phyloP scores from a whole-genome alignment of 352 stramenopile genomes.

The Phytophthora ohioensis region DNA sequence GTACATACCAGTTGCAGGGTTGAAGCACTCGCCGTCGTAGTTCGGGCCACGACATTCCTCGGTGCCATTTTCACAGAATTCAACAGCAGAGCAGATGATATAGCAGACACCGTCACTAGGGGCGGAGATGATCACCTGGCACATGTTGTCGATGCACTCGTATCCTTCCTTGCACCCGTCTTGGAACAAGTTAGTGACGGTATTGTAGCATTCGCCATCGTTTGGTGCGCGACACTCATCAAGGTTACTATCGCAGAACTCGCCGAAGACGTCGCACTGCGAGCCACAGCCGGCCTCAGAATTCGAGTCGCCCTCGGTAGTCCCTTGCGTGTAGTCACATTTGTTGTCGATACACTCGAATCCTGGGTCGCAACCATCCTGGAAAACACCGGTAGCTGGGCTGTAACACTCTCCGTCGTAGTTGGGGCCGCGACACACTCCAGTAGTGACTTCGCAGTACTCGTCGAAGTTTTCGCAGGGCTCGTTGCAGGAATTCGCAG shows the following conservation, averaged over 20 bases:
- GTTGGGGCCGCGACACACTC: constrained; percentile 16
- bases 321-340: constrained; percentile 21
- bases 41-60: constrained; percentile 32
- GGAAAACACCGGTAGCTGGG: constrained; percentile 20
- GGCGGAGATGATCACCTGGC: constrained; percentile 7
- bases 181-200: constrained; percentile 14
- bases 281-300: constrained; percentile 5
- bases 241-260: constrained; percentile 14
- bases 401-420: constrained; percentile 28
- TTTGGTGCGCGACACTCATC: constrained; percentile 16
- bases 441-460: constrained; percentile 38
- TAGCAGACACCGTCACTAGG: constrained; percentile 18
- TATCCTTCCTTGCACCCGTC: constrained; percentile 14
- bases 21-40: constrained; percentile 44
- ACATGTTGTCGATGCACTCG: constrained; percentile 24
- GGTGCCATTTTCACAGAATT: constrained; percentile 42
- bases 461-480: constrained; percentile 32
- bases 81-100: constrained; percentile 27
- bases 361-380: constrained; percentile 25
- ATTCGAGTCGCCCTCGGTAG: neutral
- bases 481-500: constrained; percentile 11
- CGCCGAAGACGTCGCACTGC: constrained; percentile 13
- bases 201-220: constrained; percentile 39
- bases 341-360: constrained; percentile 34
- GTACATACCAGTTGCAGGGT: constrained; percentile 26